Evolutionary conservation across 768 basidiomycete species (phyloP).

Genomic region (Lentinula detonsa): DNA sequence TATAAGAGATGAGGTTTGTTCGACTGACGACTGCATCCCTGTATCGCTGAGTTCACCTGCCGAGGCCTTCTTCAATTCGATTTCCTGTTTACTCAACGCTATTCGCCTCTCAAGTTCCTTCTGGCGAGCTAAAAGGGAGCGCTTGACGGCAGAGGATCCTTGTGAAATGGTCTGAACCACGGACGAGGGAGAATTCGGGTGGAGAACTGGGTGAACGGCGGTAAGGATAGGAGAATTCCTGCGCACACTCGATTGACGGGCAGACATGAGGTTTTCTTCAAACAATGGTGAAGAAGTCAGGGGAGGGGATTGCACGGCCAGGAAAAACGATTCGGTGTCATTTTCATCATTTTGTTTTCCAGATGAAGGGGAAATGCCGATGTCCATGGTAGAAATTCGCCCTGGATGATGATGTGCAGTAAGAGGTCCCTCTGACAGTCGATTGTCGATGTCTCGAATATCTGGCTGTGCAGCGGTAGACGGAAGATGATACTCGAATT

Average conservation of each 20-base stretch:
- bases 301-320: too few species aligned
- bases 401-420: too few species aligned
- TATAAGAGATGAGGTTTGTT: background rate
- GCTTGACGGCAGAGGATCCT: constrained; percentile 31
- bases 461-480: background rate
- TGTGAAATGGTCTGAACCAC: constrained; percentile 33
- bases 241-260: too few species aligned
- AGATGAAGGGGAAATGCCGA: too few species aligned
- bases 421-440: background rate
- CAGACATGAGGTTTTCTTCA: too few species aligned
- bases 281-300: too few species aligned
- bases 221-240: background rate
- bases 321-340: too few species aligned
- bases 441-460: background rate
- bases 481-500: background rate
- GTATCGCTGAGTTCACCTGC: background rate
- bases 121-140: constrained; percentile 31
- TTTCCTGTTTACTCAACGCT: constrained; percentile 28
- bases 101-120: constrained; percentile 41
- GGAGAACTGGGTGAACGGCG: background rate
- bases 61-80: constrained; percentile 10
- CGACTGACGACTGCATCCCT: background rate
- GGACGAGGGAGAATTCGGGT: constrained; percentile 15
- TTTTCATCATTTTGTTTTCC: too few species aligned
- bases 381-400: too few species aligned